Conservation (phyloP, 495 filamentous ascomycete species). For the Xylaria grammica region DNA sequence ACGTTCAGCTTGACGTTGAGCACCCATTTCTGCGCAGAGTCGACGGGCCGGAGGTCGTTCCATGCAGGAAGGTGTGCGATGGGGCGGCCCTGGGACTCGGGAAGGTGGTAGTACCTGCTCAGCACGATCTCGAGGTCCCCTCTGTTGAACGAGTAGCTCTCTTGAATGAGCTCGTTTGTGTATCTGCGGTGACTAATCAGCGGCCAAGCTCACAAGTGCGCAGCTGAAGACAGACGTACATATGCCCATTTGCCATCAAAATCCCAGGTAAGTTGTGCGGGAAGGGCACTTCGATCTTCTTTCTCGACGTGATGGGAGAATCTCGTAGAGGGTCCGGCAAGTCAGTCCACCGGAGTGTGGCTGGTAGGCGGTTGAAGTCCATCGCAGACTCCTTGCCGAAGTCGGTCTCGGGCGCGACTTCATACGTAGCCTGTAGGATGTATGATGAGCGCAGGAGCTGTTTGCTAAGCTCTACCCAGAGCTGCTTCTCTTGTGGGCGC, state of each 20-base stretch:
- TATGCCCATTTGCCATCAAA: slow-evolving; percentile 42
- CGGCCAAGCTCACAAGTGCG: background rate
- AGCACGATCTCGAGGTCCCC: slow-evolving; percentile 49
- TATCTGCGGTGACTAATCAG: slow-evolving; percentile 31
- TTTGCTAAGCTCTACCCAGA: slow-evolving; percentile 49
- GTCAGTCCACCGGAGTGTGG: slow-evolving; percentile 48
- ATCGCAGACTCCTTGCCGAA: slow-evolving; percentile 30
- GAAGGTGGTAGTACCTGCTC: slow-evolving; percentile 37
- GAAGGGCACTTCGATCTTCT: slow-evolving; percentile 44
- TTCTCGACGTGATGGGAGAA: slow-evolving; percentile 45
- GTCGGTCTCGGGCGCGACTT: slow-evolving; percentile 43
- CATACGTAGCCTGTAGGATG: slow-evolving; percentile 45
- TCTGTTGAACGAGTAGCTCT: slow-evolving; percentile 49
- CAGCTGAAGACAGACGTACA: slow-evolving; percentile 22
- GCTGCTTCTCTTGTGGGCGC: slow-evolving; percentile 24
- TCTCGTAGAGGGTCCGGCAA: slow-evolving; percentile 46
- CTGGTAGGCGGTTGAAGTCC: slow-evolving; percentile 33
- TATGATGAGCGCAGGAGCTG: slow-evolving; percentile 46
- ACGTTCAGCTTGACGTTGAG: slow-evolving; percentile 47
- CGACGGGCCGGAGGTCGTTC: slow-evolving; percentile 33
- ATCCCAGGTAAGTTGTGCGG: slow-evolving; percentile 29
- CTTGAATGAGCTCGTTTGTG: slow-evolving; percentile 46
- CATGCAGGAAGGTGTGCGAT: slow-evolving; percentile 26
- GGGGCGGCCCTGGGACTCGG: slow-evolving; percentile 25
- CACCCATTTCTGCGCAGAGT: slow-evolving; percentile 44